Conservation (phyloP, 495 filamentous ascomycete species). For the Stereocaulon alpinum region DNA sequence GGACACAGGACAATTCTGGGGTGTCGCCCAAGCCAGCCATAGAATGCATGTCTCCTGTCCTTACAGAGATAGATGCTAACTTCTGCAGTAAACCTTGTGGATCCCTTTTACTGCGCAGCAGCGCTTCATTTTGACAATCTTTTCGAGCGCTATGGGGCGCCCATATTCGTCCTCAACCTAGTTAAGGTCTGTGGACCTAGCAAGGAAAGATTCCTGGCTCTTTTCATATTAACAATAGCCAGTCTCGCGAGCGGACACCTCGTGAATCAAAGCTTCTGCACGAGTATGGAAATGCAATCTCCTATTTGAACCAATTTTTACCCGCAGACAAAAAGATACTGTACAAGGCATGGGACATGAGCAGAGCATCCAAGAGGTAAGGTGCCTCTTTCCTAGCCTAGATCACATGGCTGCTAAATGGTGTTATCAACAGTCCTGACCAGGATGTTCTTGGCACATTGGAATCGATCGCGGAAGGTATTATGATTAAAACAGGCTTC, state of each 20-base stretch:
- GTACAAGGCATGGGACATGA: conserved; percentile 97
- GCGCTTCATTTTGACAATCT: conserved; percentile 95
- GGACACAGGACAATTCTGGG: conserved; percentile 94
- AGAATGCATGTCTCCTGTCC: conserved; percentile 36
- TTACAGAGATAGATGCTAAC: conserved; percentile 11
- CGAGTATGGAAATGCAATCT: conserved; percentile 80
- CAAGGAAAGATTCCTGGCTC: neutral
- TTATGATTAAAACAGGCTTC: conserved; percentile 76
- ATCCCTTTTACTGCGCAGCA: conserved; percentile 94
- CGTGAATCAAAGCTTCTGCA: conserved; percentile 81
- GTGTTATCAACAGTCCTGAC: conserved; percentile 48
- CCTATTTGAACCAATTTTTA: conserved; percentile 91
- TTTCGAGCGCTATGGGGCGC: conserved; percentile 86
- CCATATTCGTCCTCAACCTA: conserved; percentile 85
- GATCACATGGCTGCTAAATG: neutral
- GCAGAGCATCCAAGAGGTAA: conserved; percentile 72
- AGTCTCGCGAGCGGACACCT: conserved; percentile 72
- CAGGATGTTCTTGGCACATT: conserved; percentile 91
- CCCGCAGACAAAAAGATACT: conserved; percentile 75
- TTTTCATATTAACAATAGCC: neutral
- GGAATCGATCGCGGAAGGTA: conserved; percentile 77
- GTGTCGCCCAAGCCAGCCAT: conserved; percentile 95
- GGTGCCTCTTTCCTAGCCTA: neutral
- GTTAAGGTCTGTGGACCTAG: conserved; percentile 51
- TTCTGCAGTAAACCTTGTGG: conserved; percentile 64